Evolutionary conservation across 2,329 filamentous ascomycete genomes (phyloP), one percentile per base, ranked within the genome.

Genomic region (Thielaviopsis populi): DNA sequence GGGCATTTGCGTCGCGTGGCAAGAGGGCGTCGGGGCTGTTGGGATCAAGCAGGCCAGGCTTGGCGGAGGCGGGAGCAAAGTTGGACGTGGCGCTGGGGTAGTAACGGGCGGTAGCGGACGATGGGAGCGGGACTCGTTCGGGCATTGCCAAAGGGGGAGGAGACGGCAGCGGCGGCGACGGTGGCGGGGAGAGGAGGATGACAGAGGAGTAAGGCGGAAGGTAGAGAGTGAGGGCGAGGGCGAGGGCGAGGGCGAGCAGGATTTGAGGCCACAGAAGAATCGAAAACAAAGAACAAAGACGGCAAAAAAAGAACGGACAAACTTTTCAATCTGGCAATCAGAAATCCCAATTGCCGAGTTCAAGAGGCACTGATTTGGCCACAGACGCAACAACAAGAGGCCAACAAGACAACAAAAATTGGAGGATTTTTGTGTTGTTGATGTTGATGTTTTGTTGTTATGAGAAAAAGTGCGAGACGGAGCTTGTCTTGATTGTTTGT

Each of bases 11-110:
- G 76, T 86, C 83, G 72, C 83, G 77, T 69, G 83, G 83, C 65
- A 83, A 84, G 72, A 86, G 76, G 63, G 83, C 83, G 72, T 86
- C 83, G 73, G 83, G 77, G 69, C 84, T 80, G 71, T 79, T 71
- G 70, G 73, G 60, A 27, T 62, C 60, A 11, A 37, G 15, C n/a
- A 37, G 24, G 59, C 50, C 53, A 40, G 30, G n/a, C 43, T 64
- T 48, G 27, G 46, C 33, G 22, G 33, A 37, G 37, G 62, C 62
- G 17, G 30, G 53, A 43, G 33, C 59, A 42, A 30, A 64, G 46
- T 27, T 63, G 22, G 42, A 46, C 30, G 33, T 60, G 43, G 63
- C 53, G 43, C 17, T 58, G 48, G 53, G 53, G 17, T 56, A 37
- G 53, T 56, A n/a, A 37, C 46, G 63, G 33, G 60, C 42, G 42